phyloP scores from a whole-genome alignment of 75 land plant species.

The Pseudotsuga menziesii region DNA sequence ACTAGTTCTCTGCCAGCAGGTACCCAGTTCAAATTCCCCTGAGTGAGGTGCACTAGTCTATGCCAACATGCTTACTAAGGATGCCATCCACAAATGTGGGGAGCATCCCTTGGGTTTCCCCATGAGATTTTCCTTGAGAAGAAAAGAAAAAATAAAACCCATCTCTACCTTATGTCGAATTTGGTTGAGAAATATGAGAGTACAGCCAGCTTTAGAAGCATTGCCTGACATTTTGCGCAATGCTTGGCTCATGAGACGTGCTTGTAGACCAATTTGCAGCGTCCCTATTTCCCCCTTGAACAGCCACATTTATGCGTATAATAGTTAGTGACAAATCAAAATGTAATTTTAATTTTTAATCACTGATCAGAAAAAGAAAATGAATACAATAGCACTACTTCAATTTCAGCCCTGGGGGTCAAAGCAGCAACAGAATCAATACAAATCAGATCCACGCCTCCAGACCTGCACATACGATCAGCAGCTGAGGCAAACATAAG shows the following conservation, averaged over 20 bases:
- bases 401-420: conserved; percentile 96
- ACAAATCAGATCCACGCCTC: conserved; percentile 90
- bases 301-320: background rate
- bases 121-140: background rate
- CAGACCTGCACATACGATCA: conserved; percentile 99
- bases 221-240: conserved; percentile 97
- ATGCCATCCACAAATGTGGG: no score
- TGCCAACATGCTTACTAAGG: no score
- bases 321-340: background rate
- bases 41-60: no score
- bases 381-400: conserved; percentile 26
- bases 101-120: no score
- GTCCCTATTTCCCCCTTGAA: conserved; percentile 94
- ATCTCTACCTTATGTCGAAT: conserved; percentile 82
- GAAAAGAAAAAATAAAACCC: background rate
- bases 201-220: conserved; percentile 97
- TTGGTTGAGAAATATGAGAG: conserved; percentile 90
- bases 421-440: conserved; percentile 96
- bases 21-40: no score
- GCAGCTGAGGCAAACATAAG: conserved; percentile 60
- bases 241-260: conserved; percentile 98
- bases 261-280: conserved; percentile 97
- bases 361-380: background rate
- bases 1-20: no score
- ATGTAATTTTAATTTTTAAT: background rate